Evolutionary conservation across 2,329 filamentous ascomycete species (phyloP).

Genomic region (Colletotrichum coccodes): DNA sequence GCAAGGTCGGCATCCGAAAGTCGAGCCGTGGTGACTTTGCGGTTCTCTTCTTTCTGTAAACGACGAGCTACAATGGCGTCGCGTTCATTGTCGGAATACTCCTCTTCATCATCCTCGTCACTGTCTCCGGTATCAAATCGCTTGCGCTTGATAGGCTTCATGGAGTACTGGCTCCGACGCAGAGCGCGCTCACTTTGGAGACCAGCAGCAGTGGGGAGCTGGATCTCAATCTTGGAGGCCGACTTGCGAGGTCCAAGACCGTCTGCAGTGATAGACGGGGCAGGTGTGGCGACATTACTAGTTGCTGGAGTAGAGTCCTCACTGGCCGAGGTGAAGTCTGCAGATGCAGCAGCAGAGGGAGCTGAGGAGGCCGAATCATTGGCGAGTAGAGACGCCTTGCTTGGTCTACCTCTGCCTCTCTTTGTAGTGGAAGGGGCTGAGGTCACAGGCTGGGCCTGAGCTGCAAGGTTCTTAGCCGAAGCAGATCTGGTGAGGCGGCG

Average conservation of each 20-base stretch:
- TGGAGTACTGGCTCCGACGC: constrained; percentile 59
- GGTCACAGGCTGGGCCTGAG: not conserved
- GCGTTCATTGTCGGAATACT: constrained; percentile 35
- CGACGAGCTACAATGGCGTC: constrained; percentile 46
- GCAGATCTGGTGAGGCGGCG: constrained; percentile 31
- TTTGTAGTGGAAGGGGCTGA: constrained; percentile 33
- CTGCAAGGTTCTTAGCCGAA: constrained; percentile 27
- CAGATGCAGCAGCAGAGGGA: constrained; percentile 48
- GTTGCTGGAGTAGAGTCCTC: constrained; percentile 56
- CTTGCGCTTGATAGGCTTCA: constrained; percentile 55
- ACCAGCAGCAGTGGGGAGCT: constrained; percentile 41
- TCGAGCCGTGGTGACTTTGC: constrained; percentile 18
- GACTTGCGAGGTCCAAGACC: constrained; percentile 34
- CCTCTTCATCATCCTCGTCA: constrained; percentile 52
- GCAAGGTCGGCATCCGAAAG: constrained; percentile 44
- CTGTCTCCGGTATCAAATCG: constrained; percentile 53
- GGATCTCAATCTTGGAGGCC: constrained; percentile 46
- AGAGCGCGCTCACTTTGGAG: constrained; percentile 57
- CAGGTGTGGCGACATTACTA: constrained; percentile 52
- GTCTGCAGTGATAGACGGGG: constrained; percentile 38
- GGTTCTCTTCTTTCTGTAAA: constrained; percentile 46
- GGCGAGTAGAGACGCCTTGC: constrained; percentile 37
- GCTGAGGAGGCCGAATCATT: constrained; percentile 46
- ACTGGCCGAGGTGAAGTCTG: constrained; percentile 45
- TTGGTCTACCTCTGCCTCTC: constrained; percentile 41